These are phyloP conservation scores for Kwoniella dendrophila DNA, from an alignment of 768 basidiomycete species.

Conservation along the genomic window DNA sequence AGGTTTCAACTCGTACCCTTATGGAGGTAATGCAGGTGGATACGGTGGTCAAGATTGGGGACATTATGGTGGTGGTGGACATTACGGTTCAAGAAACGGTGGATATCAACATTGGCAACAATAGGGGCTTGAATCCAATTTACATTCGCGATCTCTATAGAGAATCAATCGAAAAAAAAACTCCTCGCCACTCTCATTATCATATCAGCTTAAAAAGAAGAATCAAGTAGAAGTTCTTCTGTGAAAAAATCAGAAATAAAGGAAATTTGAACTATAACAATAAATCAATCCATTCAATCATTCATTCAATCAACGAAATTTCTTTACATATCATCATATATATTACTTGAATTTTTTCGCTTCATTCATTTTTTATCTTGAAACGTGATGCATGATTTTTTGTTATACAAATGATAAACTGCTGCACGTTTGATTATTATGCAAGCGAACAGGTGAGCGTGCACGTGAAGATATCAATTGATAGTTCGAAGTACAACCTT, in stretches of 20 bases:
- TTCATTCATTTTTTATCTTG: not conserved
- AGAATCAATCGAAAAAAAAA: not conserved
- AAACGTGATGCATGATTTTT: not conserved
- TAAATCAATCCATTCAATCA: not conserved
- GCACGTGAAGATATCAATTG: no score
- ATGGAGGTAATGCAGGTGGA: slow-evolving; percentile 32
- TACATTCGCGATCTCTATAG: not conserved
- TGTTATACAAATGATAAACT: not conserved
- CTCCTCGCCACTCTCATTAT: not conserved
- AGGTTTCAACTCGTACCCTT: slow-evolving; percentile 31
- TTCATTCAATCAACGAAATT: not conserved
- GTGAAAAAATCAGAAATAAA: not conserved
- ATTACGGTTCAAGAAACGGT: slow-evolving; percentile 37
- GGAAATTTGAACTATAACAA: not conserved
- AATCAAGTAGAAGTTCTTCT: no score
- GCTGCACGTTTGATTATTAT: no score
- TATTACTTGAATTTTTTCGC: not conserved
- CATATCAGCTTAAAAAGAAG: not conserved
- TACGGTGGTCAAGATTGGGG: slow-evolving; percentile 49
- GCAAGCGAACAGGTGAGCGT: no score
- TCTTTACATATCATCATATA: not conserved
- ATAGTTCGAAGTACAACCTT: no score
- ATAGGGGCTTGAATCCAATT: slow-evolving; percentile 6
- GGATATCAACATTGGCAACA: slow-evolving; percentile 44
- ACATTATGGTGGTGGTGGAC: slow-evolving; percentile 37